Evolutionary conservation across 768 basidiomycete species (phyloP).

Genomic region (Boletus pseudo-olivaceus): DNA sequence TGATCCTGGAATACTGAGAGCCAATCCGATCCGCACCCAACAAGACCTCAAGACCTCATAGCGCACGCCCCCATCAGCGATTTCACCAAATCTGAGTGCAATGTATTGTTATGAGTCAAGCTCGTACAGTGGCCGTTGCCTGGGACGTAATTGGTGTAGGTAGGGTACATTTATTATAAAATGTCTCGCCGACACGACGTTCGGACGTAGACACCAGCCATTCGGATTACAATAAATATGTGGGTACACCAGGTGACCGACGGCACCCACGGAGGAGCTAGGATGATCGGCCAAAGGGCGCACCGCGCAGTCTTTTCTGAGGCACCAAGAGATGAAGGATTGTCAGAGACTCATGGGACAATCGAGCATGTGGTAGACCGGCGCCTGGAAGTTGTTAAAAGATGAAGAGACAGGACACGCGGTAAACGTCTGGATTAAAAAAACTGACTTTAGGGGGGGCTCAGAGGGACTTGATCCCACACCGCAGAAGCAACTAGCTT

Average conservation of each 20-base stretch:
- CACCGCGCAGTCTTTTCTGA: constrained; percentile 48
- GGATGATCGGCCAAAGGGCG: constrained; percentile 62
- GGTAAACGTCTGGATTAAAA: constrained; percentile 4
- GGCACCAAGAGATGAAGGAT: constrained; percentile 52
- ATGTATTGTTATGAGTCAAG: not conserved
- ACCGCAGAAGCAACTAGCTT: not conserved
- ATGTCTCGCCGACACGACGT: not conserved
- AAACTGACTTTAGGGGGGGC: constrained; percentile 46
- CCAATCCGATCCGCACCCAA: no score
- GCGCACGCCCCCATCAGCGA: no score
- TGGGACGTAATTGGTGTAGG: no score
- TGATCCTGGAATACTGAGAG: no score
- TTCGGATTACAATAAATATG: constrained; percentile 8
- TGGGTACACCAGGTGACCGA: constrained; percentile 68
- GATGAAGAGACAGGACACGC: constrained; percentile 33
- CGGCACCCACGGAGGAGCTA: constrained; percentile 39
- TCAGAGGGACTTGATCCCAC: not conserved
- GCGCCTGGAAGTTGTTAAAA: constrained; percentile 66
- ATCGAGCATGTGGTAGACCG: constrained; percentile 54
- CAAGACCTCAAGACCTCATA: no score
- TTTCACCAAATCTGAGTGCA: not conserved
- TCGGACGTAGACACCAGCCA: not conserved
- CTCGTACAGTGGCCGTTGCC: not conserved
- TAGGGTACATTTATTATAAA: not conserved
- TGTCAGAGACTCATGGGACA: constrained; percentile 35